phyloP scores from a whole-genome alignment of 148 eudicot genomes.

The Beta vulgaris region DNA sequence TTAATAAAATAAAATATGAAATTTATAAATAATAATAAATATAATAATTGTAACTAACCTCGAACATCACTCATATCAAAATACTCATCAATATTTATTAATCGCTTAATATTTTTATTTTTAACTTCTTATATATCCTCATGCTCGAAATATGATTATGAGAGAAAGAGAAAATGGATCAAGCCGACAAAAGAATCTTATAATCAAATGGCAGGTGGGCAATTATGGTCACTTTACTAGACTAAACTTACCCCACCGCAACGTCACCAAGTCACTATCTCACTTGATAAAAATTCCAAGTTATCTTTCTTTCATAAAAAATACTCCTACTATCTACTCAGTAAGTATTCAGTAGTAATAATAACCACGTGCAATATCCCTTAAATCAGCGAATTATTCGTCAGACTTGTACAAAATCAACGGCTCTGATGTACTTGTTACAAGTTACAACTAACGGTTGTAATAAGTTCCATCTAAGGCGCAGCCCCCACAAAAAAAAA shows the following conservation, averaged over 20 bases:
- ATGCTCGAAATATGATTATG: too few relatives aligned
- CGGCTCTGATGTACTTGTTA: slow-evolving; percentile 16
- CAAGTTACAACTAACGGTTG: too few relatives aligned
- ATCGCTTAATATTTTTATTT: too few relatives aligned
- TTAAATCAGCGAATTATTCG: slow-evolving; percentile 1
- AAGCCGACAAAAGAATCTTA: slow-evolving; percentile 20
- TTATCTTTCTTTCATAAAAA: too few relatives aligned
- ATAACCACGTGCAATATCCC: slow-evolving; percentile 29
- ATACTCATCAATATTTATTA: too few relatives aligned
- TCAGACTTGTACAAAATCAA: slow-evolving; percentile 3
- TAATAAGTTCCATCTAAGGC: background rate
- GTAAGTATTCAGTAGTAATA: background rate
- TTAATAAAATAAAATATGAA: too few relatives aligned
- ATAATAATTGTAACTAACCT: too few relatives aligned
- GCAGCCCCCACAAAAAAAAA: slow-evolving; percentile 16
- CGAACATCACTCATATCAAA: too few relatives aligned
- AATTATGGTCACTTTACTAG: slow-evolving; percentile 4
- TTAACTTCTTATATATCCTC: too few relatives aligned
- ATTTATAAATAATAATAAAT: too few relatives aligned
- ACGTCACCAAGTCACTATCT: slow-evolving; percentile 2
- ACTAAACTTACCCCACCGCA: background rate
- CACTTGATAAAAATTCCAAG: slow-evolving; percentile 8
- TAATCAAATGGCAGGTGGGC: slow-evolving; percentile 14
- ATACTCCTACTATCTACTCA: too few relatives aligned
- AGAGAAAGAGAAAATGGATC: slow-evolving; percentile 12